These are phyloP conservation scores for Chenopodium formosanum DNA, from an alignment of 148 eudicot species.

Conservation along the genomic window DNA sequence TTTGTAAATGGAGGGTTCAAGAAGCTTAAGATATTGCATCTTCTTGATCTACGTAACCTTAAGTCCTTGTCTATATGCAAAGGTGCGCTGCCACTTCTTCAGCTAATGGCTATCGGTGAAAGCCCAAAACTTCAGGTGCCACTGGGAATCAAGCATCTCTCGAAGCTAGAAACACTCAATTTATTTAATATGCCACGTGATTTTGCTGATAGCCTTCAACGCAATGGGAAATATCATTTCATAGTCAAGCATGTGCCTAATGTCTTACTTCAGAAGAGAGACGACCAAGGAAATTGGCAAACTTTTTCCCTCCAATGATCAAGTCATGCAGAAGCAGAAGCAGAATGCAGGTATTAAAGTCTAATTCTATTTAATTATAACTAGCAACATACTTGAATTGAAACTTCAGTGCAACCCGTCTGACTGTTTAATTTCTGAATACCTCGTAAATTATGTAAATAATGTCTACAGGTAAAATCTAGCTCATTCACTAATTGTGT, in stretches of 20 bases:
- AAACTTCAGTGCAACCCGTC: too few relatives aligned
- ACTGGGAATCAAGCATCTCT: conserved; percentile 12
- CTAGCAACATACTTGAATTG: too few relatives aligned
- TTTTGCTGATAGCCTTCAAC: conserved; percentile 4
- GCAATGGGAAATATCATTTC: neutral
- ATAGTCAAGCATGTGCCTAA: conserved; percentile 7
- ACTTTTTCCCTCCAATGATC: neutral
- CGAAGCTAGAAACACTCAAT: conserved; percentile 10
- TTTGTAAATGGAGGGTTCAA: neutral
- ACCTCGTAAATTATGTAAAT: too few relatives aligned
- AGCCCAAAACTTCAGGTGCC: conserved; percentile 4
- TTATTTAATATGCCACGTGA: conserved; percentile 14
- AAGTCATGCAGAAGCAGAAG: too few relatives aligned
- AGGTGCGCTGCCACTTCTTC: conserved; percentile 24
- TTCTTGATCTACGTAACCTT: conserved; percentile 7
- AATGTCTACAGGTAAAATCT: too few relatives aligned
- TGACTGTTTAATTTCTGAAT: too few relatives aligned
- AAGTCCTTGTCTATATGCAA: conserved; percentile 2
- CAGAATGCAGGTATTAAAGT: too few relatives aligned
- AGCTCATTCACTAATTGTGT: too few relatives aligned
- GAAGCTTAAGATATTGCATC: conserved; percentile 14
- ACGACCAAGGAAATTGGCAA: conserved; percentile 1
- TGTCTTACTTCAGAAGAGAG: conserved; percentile 3
- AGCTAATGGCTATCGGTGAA: conserved; percentile 26
- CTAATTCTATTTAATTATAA: too few relatives aligned